Base-by-base conservation (phyloP, 129 eudicot species). In the Glebionis coronaria region DNA sequence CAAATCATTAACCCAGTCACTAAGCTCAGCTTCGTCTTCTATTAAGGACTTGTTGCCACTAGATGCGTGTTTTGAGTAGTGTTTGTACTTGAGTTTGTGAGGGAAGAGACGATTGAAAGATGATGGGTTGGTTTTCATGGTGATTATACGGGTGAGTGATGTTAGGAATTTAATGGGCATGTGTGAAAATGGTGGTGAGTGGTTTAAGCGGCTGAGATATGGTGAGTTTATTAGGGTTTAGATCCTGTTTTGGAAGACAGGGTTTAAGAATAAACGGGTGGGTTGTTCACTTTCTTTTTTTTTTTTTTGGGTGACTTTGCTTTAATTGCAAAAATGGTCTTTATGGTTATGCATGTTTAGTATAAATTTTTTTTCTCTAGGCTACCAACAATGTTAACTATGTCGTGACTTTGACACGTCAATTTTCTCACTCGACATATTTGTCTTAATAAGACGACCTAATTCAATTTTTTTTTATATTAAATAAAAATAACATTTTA, bases 21-120 rank as follows among this genome's bases (percentile, higher is more conserved):
- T 86, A n/a, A 89, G 73, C 29, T 86, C 97, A 21, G 95, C 95
- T 68, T 94, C 97, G 65, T 94, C 97, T 63, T 87, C 97, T 70
- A 89, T 79, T 56, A 94, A 65, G 72, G 95, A 89, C 83, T 82
- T 89, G 38, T 82, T 42, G 16, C 7, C 35, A 61, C 65, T 55
- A 60, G 42, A 35, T 35, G 42, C 42, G 9, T 35, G 42, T 35
- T 35, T 35, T 35, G 42, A 35, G 42, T 5, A 35, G 1, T 7
- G 7, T 9, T 35, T 35, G 76, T 76, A 79, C 60, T 79, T 84
- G 23, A 94, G 72, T 69, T 81, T 89, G 87, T 84, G 91, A 23
- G 97, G 92, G 66, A 89, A 88, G 9, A 86, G 72, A 25, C 85
- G 84, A 16, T 77, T 78, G 55, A 86, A 79, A n/a, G n/a, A n/a